Base-by-base conservation (phyloP, 2,329 filamentous ascomycete genomes). In the Colletotrichum tropicicola region DNA sequence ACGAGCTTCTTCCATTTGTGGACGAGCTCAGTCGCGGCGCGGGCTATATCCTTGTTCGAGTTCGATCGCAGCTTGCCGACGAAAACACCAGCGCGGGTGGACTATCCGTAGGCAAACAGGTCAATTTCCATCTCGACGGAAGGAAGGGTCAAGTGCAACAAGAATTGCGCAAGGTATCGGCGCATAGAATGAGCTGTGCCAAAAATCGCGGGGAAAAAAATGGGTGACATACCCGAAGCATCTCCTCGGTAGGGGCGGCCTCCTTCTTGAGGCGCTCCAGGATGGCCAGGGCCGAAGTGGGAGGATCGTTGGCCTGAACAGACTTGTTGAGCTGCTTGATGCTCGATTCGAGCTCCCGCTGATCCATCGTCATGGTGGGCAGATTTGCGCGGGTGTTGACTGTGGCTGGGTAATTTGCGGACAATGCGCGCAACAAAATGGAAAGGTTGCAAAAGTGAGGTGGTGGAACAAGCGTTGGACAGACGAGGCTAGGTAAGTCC, bases 11-110 rank as follows among this genome's bases (percentile, higher is more conserved):
- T 92, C 93, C 93, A 97, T 78, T 94, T 97, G 68, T 86, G 87
- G 55, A 99, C 94, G 60, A 98, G 91, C 73, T 94, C 92, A 65
- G 87, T 85, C 4, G 96, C 94, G 44, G 92, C 83, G 54, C 88
- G 87, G 48, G 91, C 89, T 70, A 98, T 91, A 44, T 94, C 89
- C 77, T 92, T 94, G 83, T 97, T 91, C 61, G 89, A 78, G 77
- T 97, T 94, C 66, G 91, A 80, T 57, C 89, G 85, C 53, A 91
- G 87, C 76, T 94, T 95, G 77, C 94, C 95, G 68, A 98, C 92
- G 53, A 91, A 89, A 69, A 97, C 91, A 71, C 96, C 96, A 54
- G 97, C 95, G 71, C 91, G 92, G n/a, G 95, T 98, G 43, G 91
- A 85, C 89, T 91, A 66, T 19, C 17, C 17, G 57, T 51, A 8